Conservation (phyloP, 2,329 filamentous ascomycete genomes). For the Dothiorella sarmentorum region DNA sequence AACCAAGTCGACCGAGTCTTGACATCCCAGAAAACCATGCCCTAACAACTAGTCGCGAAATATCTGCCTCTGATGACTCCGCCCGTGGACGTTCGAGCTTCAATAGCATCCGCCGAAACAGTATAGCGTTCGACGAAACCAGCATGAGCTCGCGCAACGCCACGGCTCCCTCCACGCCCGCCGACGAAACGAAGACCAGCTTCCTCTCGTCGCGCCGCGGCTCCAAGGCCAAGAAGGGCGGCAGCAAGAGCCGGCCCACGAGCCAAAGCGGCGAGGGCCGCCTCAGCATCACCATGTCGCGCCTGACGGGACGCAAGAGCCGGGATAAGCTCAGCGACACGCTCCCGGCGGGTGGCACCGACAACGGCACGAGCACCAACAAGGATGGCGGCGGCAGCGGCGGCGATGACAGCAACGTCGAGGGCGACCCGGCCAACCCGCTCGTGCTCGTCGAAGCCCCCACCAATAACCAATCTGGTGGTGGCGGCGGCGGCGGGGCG, state of each 20-base stretch:
- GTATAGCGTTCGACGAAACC: conserved; percentile 40
- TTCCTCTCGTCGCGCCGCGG: conserved; percentile 33
- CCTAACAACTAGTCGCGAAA: conserved; percentile 1
- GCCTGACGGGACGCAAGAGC: conserved; percentile 40
- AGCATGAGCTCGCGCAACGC: conserved; percentile 30
- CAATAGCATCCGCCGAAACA: conserved; percentile 39
- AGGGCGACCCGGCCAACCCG: conserved; percentile 5
- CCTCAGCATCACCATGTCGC: conserved; percentile 41
- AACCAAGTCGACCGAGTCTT: conserved; percentile 21
- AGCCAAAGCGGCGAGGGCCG: conserved; percentile 41
- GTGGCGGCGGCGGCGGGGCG: background rate
- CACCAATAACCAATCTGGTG: conserved; percentile 15
- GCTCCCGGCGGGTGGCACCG: conserved; percentile 23
- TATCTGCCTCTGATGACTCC: conserved; percentile 14
- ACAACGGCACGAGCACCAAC: conserved; percentile 24
- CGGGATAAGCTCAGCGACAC: conserved; percentile 38
- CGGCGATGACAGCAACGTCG: background rate
- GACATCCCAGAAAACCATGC: conserved; percentile 18
- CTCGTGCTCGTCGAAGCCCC: conserved; percentile 16
- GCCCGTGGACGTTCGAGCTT: conserved; percentile 33
- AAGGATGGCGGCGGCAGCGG: background rate
- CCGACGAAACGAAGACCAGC: conserved; percentile 38
- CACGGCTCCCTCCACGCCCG: conserved; percentile 41
- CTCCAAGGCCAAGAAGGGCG: conserved; percentile 29
- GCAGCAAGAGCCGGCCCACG: conserved; percentile 40